A percentile compares a stretch with the other conserved stretches of the same genome.
phyloP scores from a whole-genome alignment of 2,329 filamentous ascomycete species.

The Drechmeria coniospora region DNA sequence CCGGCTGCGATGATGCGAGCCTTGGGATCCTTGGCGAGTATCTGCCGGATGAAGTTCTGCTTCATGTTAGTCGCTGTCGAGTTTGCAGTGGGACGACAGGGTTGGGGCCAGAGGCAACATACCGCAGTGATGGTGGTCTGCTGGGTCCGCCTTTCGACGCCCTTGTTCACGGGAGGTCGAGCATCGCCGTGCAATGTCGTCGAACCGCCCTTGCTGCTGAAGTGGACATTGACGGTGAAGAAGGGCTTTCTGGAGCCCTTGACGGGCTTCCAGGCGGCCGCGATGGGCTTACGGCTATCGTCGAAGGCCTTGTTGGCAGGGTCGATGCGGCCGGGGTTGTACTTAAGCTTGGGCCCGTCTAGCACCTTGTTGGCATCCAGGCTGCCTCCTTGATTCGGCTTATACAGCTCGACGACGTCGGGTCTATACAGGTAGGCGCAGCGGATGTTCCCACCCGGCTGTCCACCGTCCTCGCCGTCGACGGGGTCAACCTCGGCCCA shows the following conservation, averaged over 20 bases:
- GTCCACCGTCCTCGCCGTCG: slow-evolving; percentile 47
- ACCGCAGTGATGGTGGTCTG: slow-evolving; percentile 45
- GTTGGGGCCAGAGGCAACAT: slow-evolving; percentile 13
- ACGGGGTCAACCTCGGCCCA: slow-evolving; percentile 45
- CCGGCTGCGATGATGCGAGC: slow-evolving; percentile 46
- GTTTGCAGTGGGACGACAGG: background rate
- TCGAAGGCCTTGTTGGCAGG: slow-evolving; percentile 44
- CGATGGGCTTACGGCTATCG: slow-evolving; percentile 50
- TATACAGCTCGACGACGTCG: slow-evolving; percentile 39
- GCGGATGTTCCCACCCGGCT: slow-evolving; percentile 58
- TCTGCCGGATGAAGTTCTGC: slow-evolving; percentile 37
- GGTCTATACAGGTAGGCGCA: slow-evolving; percentile 54
- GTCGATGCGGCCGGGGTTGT: slow-evolving; percentile 55
- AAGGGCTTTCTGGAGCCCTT: slow-evolving; percentile 36
- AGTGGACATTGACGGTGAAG: slow-evolving; percentile 60
- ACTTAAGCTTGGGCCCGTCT: slow-evolving; percentile 37
- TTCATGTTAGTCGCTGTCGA: background rate
- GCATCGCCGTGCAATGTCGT: slow-evolving; percentile 49
- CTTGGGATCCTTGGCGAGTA: slow-evolving; percentile 38
- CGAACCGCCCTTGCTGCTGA: slow-evolving; percentile 49
- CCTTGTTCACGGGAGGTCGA: slow-evolving; percentile 51
- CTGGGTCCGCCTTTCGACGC: slow-evolving; percentile 35
- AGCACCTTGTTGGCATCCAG: slow-evolving; percentile 43
- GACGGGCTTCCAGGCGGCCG: slow-evolving; percentile 47
- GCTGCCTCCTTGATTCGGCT: slow-evolving; percentile 38